phyloP scores from a whole-genome alignment of 75 land plant genomes.

The Picea sitchensis region DNA sequence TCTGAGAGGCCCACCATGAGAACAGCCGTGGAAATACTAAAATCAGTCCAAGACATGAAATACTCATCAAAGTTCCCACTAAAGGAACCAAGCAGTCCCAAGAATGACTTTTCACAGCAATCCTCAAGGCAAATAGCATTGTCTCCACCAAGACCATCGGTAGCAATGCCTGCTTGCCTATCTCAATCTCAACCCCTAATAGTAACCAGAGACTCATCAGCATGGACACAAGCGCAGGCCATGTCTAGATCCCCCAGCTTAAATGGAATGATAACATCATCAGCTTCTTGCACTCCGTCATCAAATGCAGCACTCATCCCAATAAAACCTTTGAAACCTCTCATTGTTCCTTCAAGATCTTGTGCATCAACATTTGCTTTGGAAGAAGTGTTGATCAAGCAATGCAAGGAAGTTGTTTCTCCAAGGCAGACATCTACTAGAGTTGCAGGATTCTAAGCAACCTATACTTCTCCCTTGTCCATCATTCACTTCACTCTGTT shows the following conservation, averaged over 20 bases:
- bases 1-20: conserved; percentile 84
- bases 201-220: conserved; percentile 11
- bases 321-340: conserved; percentile 9
- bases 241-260: conserved; percentile 15
- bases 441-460: conserved; percentile 13
- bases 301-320: conserved; percentile 8
- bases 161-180: not conserved
- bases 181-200: conserved; percentile 11
- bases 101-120: conserved; percentile 8
- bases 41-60: conserved; percentile 60
- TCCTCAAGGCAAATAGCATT: not conserved
- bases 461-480: no score
- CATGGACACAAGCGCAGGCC: not conserved
- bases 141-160: not conserved
- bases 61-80: conserved; percentile 44
- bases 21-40: conserved; percentile 57
- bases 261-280: conserved; percentile 6
- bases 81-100: conserved; percentile 47
- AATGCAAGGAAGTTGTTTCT: conserved; percentile 11
- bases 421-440: conserved; percentile 8
- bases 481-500: no score
- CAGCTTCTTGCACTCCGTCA: not conserved
- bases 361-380: conserved; percentile 8
- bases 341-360: conserved; percentile 10
- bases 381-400: conserved; percentile 10